Percentiles rank a stretch among this genome's conserved stretches.
These are phyloP conservation scores for Isabelozyma heimii DNA, from an alignment of 805 yeast genomes.

Conservation along the genomic window DNA sequence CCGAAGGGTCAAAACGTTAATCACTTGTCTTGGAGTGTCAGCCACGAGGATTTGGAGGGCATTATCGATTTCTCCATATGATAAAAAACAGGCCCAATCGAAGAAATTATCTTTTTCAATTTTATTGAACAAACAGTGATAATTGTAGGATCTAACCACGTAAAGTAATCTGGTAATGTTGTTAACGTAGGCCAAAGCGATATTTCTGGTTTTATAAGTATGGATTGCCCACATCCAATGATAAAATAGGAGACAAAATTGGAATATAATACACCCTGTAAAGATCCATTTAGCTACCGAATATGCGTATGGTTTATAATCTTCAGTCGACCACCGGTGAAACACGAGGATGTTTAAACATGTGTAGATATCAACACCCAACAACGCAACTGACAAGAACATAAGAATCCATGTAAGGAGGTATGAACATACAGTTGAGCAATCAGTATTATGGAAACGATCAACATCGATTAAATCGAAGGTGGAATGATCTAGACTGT, in stretches of 20 bases:
- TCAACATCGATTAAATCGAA: conserved; percentile 49
- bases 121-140: conserved; percentile 69
- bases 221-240: conserved; percentile 58
- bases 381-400: conserved; percentile 49
- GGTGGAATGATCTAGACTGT: conserved; percentile 36
- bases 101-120: conserved; percentile 60
- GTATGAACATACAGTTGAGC: conserved; percentile 45
- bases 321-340: conserved; percentile 61
- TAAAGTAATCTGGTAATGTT: conserved; percentile 57
- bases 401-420: conserved; percentile 44
- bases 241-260: conserved; percentile 56
- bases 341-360: conserved; percentile 71
- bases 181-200: conserved; percentile 70
- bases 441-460: conserved; percentile 43
- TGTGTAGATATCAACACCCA: conserved; percentile 75
- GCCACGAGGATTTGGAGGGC: conserved; percentile 65
- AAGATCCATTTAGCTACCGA: conserved; percentile 67
- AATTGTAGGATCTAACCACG: conserved; percentile 55
- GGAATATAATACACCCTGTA: conserved; percentile 74
- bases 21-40: conserved; percentile 84
- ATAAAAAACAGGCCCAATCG: conserved; percentile 66
- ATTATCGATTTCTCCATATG: conserved; percentile 63
- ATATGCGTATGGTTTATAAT: conserved; percentile 45
- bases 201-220: conserved; percentile 57
- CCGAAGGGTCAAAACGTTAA: conserved; percentile 69